Evolutionary conservation across 306 rosid species (phyloP).

Genomic region (Pyrus betulifolia): DNA sequence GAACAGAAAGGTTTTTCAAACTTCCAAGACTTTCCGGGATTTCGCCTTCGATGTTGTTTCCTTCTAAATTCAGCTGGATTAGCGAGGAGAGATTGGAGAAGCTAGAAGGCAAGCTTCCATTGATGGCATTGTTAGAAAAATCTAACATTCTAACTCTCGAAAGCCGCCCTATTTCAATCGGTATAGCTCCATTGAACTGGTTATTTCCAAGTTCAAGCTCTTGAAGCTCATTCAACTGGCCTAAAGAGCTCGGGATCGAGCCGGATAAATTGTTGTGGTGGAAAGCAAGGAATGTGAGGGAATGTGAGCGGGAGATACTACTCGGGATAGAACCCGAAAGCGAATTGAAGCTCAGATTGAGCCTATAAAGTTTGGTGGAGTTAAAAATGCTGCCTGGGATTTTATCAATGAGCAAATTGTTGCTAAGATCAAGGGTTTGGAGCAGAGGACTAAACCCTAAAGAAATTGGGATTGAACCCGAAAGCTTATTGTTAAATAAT

Average conservation of each 20-base stretch:
- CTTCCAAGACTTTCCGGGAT: slow-evolving; percentile 45
- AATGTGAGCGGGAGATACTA: slow-evolving; percentile 32
- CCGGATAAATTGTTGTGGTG: slow-evolving; percentile 74
- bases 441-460: slow-evolving; percentile 65
- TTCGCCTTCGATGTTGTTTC: slow-evolving; percentile 34
- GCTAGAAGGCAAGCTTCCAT: slow-evolving; percentile 42
- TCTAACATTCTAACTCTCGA: slow-evolving; percentile 42
- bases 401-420: slow-evolving; percentile 47
- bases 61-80: slow-evolving; percentile 32
- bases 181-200: slow-evolving; percentile 40
- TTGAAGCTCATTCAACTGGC: slow-evolving; percentile 37
- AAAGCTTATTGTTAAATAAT: slow-evolving; percentile 59
- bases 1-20: slow-evolving; percentile 50
- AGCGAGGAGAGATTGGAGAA: slow-evolving; percentile 39
- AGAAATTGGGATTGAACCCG: slow-evolving; percentile 70
- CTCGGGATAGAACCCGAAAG: slow-evolving; percentile 56
- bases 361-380: slow-evolving; percentile 61
- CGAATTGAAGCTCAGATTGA: slow-evolving; percentile 66
- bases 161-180: slow-evolving; percentile 49
- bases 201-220: slow-evolving; percentile 39
- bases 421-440: slow-evolving; percentile 68
- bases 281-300: slow-evolving; percentile 48
- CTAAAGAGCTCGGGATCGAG: slow-evolving; percentile 47
- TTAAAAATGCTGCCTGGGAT: slow-evolving; percentile 65
- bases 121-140: slow-evolving; percentile 45